Evolutionary conservation across 2,329 filamentous ascomycete genomes (phyloP), one percentile per base, ranked within the genome.

Genomic region (Acarospora socialis): DNA sequence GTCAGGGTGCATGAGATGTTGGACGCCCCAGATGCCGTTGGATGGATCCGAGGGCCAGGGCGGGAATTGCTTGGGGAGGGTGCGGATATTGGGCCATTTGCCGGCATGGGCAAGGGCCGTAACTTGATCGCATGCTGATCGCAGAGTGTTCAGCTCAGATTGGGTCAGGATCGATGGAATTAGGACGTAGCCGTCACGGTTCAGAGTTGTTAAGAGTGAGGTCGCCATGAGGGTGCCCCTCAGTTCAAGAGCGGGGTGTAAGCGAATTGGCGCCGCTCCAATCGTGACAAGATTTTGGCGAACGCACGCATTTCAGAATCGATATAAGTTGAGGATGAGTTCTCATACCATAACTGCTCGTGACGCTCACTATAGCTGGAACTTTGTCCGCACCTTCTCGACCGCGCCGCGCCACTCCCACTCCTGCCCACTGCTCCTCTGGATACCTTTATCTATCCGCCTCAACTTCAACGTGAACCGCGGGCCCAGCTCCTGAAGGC

Each of bases 351-450:
- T n/a, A n/a, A n/a, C n/a, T n/a, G n/a, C n/a, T n/a, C n/a, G n/a
- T n/a, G n/a, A n/a, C n/a, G n/a, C n/a, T n/a, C n/a, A n/a, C n/a
- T n/a, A 95, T 51, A 98, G 64, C 57, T 92, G 90, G 62, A 95
- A 98, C 53, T 82, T 77, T 44, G 87, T 95, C 48, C 90, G 69
- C 50, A 81, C 67, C 65, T 94, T 94, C 62, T 98, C 90, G 77
- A 90, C 92, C 52, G 76, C 75, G 7, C 81, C 79, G 61, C 92
- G 92, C 90, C 90, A 98, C 53, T 94, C 73, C 87, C 90, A 95
- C 51, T 92, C 81, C 44, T 83, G 71, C 21, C 83, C 82, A 55
- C 72, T 76, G 28, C 56, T 77, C 62, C 55, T 73, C 63, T 64
- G 81, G 43, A 98, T 80, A 0, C 86, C 87, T 57, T 84, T 86